phyloP scores from a whole-genome alignment of 768 basidiomycete genomes.

The Sporobolomyces pararoseus region DNA sequence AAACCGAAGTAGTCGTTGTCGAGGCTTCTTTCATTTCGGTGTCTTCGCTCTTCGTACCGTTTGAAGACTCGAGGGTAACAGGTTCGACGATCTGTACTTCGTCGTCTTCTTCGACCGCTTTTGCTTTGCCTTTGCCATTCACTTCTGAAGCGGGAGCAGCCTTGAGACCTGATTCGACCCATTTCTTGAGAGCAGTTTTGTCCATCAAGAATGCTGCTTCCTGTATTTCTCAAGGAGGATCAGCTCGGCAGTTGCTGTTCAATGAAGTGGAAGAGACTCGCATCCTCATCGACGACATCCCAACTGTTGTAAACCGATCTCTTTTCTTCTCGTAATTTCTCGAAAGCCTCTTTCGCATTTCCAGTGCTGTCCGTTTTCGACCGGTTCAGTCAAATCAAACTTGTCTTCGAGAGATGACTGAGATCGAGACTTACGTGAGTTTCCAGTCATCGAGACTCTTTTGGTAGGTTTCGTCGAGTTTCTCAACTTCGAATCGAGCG shows the following conservation, averaged over 20 bases:
- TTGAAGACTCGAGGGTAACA: background rate
- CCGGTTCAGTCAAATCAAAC: background rate
- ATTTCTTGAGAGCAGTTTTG: constrained; percentile 60
- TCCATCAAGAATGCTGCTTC: constrained; percentile 63
- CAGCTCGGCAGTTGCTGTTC: too few relatives aligned
- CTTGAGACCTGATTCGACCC: constrained; percentile 55
- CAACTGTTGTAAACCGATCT: constrained; percentile 63
- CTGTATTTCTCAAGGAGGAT: background rate
- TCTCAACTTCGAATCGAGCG: constrained; percentile 58
- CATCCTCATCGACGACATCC: constrained; percentile 58
- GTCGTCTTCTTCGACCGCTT: background rate
- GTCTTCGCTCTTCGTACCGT: background rate
- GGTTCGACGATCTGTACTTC: background rate
- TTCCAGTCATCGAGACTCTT: constrained; percentile 57
- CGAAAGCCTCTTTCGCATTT: constrained; percentile 52
- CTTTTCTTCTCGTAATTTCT: constrained; percentile 57
- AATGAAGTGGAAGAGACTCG: constrained; percentile 46
- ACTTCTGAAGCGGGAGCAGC: background rate
- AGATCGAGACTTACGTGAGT: constrained; percentile 47
- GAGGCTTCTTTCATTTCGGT: background rate
- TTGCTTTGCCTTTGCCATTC: constrained; percentile 3
- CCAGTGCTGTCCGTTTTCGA: constrained; percentile 6
- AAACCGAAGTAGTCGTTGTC: background rate
- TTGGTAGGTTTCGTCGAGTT: constrained; percentile 59
- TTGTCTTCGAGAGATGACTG: too few relatives aligned